Conservation (phyloP, 2,329 filamentous ascomycete genomes). For the Cladosporium velox region DNA sequence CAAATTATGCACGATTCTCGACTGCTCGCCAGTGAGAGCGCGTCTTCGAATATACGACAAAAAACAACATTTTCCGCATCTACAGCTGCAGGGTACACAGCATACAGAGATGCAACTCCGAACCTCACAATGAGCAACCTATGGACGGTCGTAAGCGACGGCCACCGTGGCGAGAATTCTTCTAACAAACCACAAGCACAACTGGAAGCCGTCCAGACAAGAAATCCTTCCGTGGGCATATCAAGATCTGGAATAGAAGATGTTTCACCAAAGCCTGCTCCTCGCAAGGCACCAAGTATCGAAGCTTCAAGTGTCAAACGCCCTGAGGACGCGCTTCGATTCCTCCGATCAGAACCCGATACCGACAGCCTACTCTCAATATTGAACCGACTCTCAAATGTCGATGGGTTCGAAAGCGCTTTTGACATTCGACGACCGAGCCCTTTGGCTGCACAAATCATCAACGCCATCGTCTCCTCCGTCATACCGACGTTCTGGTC, state of each 20-base stretch:
- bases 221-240: background rate
- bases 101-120: background rate
- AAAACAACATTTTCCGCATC: background rate
- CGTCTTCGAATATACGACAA: background rate
- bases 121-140: slow-evolving; percentile 12
- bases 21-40: background rate
- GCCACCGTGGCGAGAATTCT: slow-evolving; percentile 3
- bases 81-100: background rate
- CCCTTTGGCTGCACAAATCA: slow-evolving; percentile 71
- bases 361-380: slow-evolving; percentile 35
- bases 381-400: slow-evolving; percentile 22
- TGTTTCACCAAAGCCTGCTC: background rate
- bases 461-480: slow-evolving; percentile 71
- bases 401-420: slow-evolving; percentile 25
- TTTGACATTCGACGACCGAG: slow-evolving; percentile 65
- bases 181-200: background rate
- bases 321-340: slow-evolving; percentile 35
- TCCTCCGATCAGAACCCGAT: slow-evolving; percentile 45
- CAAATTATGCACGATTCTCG: background rate
- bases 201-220: slow-evolving; percentile 15
- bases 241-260: background rate
- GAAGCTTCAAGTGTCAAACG: slow-evolving; percentile 25
- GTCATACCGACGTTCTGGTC: slow-evolving; percentile 84
- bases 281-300: background rate
- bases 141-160: slow-evolving; percentile 16